These are phyloP conservation scores for Annona cherimola DNA, from an alignment of 164 flowering plant genomes.

Conservation along the genomic window DNA sequence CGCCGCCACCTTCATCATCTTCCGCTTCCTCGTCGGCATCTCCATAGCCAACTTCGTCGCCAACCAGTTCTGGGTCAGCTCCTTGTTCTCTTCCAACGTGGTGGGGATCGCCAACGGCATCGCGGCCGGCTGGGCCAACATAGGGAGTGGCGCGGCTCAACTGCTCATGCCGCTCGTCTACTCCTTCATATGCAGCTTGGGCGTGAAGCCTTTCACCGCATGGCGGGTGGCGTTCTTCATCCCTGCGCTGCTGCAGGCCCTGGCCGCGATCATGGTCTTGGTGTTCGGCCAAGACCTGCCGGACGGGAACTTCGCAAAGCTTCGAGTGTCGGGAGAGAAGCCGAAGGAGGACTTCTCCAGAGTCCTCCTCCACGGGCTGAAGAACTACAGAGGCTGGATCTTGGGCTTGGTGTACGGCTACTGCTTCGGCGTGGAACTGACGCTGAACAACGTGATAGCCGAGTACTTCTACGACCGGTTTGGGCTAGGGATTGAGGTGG, in stretches of 20 bases:
- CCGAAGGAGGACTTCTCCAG: constrained; percentile 42
- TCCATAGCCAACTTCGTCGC: constrained; percentile 81
- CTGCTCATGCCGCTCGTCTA: constrained; percentile 77
- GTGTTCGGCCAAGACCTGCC: constrained; percentile 75
- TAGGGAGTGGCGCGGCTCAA: constrained; percentile 87
- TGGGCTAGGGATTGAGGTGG: constrained; percentile 61
- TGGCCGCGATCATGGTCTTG: constrained; percentile 47
- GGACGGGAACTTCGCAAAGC: constrained; percentile 50
- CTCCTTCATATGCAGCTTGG: constrained; percentile 28
- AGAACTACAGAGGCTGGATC: constrained; percentile 83
- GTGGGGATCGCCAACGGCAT: constrained; percentile 73
- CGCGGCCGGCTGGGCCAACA: constrained; percentile 85
- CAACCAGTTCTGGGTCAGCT: constrained; percentile 90
- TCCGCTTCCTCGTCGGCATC: constrained; percentile 76
- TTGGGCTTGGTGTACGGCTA: constrained; percentile 73
- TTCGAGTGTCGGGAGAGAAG: constrained; percentile 53
- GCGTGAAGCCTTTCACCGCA: constrained; percentile 58
- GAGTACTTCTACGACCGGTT: constrained; percentile 78
- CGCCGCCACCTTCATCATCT: constrained; percentile 47
- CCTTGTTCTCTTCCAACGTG: constrained; percentile 61
- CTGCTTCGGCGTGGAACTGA: constrained; percentile 80
- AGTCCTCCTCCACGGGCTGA: constrained; percentile 50
- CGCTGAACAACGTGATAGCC: constrained; percentile 78
- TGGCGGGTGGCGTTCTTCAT: constrained; percentile 81
- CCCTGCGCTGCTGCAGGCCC: constrained; percentile 62